phyloP scores from a whole-genome alignment of 192 early-diverging fungal species.

The Chytriomyces hyalinus region DNA sequence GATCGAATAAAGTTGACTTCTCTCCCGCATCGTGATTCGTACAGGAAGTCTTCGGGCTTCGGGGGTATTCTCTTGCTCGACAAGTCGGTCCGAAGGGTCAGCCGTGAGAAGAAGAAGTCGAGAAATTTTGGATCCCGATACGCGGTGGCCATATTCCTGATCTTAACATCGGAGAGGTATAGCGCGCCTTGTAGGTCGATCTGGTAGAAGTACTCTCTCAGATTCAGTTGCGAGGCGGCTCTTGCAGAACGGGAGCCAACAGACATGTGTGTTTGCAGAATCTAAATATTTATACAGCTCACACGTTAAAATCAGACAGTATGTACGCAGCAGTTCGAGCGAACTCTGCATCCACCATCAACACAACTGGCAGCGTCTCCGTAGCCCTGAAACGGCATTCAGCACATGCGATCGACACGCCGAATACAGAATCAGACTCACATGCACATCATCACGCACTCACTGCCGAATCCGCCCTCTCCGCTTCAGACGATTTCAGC shows the following conservation, averaged over 20 bases:
- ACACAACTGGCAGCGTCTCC: too few relatives aligned
- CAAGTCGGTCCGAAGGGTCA: constrained; percentile 14
- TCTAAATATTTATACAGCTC: too few relatives aligned
- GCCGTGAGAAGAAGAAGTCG: constrained; percentile 45
- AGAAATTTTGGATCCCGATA: constrained; percentile 44
- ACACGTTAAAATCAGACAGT: too few relatives aligned
- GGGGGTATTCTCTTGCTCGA: neutral
- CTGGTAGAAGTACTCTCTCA: constrained; percentile 13
- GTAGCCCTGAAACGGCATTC: too few relatives aligned
- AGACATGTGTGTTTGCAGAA: neutral
- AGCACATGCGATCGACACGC: too few relatives aligned
- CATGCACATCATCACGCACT: too few relatives aligned
- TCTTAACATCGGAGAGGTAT: constrained; percentile 3
- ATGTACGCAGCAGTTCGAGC: too few relatives aligned
- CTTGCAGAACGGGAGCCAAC: neutral
- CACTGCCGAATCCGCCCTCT: neutral
- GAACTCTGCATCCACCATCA: too few relatives aligned
- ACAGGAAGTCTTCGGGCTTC: constrained; percentile 11
- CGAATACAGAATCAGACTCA: too few relatives aligned
- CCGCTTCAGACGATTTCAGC: neutral
- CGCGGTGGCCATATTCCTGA: constrained; percentile 8
- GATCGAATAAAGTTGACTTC: constrained; percentile 44
- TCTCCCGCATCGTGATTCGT: constrained; percentile 43
- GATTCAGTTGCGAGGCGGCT: neutral
- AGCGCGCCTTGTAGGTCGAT: constrained; percentile 9